Evolutionary conservation across 2,329 filamentous ascomycete genomes (phyloP).

Genomic region (Fusarium phyllophilum): DNA sequence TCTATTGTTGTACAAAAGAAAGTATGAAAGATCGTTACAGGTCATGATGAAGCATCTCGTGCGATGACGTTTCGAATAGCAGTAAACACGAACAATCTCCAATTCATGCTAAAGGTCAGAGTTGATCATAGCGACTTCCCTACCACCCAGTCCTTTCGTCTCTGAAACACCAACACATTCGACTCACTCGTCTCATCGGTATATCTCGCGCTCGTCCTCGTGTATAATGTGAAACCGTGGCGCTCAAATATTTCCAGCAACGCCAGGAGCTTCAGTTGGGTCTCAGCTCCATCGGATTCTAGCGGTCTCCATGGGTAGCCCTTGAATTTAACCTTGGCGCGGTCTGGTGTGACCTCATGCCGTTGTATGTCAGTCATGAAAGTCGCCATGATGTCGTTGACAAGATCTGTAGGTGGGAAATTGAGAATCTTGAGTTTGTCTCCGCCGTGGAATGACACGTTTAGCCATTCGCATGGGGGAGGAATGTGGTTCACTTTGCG

Average conservation of each 20-base stretch:
- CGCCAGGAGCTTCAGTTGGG: conserved; percentile 10
- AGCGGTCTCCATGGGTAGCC: background rate
- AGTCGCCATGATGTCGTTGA: background rate
- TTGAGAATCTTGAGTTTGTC: conserved; percentile 32
- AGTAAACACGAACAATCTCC: no score
- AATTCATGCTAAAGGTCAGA: background rate
- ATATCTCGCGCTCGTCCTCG: background rate
- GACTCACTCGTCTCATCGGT: background rate
- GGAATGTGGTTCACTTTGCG: background rate
- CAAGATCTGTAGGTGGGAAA: background rate
- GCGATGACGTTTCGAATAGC: no score
- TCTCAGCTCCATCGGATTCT: background rate
- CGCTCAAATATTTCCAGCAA: conserved; percentile 15
- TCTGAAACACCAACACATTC: conserved; percentile 21
- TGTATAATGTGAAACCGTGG: conserved; percentile 10
- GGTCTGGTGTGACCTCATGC: background rate
- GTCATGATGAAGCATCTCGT: background rate
- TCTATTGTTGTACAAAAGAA: no score
- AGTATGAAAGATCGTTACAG: no score
- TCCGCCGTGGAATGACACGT: conserved; percentile 13
- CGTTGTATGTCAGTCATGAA: conserved; percentile 6
- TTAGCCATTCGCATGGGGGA: conserved; percentile 5
- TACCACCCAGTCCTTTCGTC: background rate
- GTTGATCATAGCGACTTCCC: background rate
- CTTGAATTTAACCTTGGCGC: conserved; percentile 24